A percentile compares a stretch with the other conserved stretches of the same genome.
Evolutionary conservation across 2,329 filamentous ascomycete genomes (phyloP).

Genomic region (Paraconiothyrium sp.): DNA sequence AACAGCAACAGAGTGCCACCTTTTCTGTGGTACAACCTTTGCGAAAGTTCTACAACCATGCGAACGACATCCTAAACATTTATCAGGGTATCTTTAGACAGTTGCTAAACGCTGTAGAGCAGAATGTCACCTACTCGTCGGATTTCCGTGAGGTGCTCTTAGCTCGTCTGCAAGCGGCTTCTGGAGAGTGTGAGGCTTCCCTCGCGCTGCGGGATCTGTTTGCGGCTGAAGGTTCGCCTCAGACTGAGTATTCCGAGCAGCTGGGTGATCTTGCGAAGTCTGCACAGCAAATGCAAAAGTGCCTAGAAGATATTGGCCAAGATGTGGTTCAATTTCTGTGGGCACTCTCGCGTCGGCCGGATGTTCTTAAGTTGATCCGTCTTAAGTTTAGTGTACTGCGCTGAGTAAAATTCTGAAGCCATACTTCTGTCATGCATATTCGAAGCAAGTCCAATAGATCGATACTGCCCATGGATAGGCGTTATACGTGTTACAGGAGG

Average conservation of each 20-base stretch:
- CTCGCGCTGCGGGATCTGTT: constrained; percentile 9
- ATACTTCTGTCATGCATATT: not conserved
- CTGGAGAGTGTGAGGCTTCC: constrained; percentile 1
- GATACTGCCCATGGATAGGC: not conserved
- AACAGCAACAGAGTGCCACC: constrained; percentile 10
- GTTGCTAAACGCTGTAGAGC: constrained; percentile 12
- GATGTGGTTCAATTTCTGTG: constrained; percentile 17
- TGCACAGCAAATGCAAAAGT: constrained; percentile 12
- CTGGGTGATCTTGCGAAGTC: constrained; percentile 8
- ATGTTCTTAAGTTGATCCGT: constrained; percentile 3
- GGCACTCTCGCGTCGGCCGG: constrained; percentile 14
- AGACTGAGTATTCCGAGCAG: constrained; percentile 10
- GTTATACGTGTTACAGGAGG: no score
- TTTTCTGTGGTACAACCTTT: constrained; percentile 19
- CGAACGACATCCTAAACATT: constrained; percentile 11
- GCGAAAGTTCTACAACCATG: constrained; percentile 12
- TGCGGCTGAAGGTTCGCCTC: constrained; percentile 3
- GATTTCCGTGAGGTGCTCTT: constrained; percentile 1
- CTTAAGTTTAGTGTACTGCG: not conserved
- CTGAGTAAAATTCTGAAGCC: not conserved
- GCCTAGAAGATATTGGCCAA: constrained; percentile 5
- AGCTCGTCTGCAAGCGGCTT: not conserved
- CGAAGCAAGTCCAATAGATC: not conserved
- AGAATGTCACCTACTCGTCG: constrained; percentile 7
- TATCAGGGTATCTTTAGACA: constrained; percentile 19